phyloP scores from a whole-genome alignment of 495 filamentous ascomycete species.

The Baudoinia panamericana region DNA sequence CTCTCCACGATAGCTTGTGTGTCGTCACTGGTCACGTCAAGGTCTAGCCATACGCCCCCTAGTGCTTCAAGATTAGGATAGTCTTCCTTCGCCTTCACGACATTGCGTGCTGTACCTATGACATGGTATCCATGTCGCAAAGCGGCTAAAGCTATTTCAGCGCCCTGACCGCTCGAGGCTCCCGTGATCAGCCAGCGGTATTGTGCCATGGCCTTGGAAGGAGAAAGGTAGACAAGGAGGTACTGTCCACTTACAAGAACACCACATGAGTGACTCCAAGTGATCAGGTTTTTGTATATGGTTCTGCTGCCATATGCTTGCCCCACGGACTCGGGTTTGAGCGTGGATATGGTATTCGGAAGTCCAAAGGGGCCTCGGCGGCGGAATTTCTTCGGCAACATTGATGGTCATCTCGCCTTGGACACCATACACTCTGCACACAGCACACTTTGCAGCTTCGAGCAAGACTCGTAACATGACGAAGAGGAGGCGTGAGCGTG shows the following conservation, averaged over 20 bases:
- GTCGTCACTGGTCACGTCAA: conserved; percentile 11
- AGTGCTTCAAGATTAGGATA: conserved; percentile 9
- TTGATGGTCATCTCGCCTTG: neutral
- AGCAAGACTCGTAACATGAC: conserved; percentile 11
- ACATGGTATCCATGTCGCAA: conserved; percentile 8
- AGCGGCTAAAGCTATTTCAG: conserved; percentile 9
- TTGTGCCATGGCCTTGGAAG: neutral
- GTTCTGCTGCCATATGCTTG: too few relatives aligned
- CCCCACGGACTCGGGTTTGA: too few relatives aligned
- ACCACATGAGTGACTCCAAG: too few relatives aligned
- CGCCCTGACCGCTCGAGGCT: conserved; percentile 11
- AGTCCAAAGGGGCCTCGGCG: too few relatives aligned
- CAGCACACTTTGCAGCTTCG: too few relatives aligned
- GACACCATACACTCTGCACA: neutral
- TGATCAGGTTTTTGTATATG: too few relatives aligned
- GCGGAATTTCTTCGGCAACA: neutral
- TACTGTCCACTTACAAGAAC: too few relatives aligned
- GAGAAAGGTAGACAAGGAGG: too few relatives aligned
- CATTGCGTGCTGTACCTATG: conserved; percentile 12
- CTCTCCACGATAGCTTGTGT: conserved; percentile 5
- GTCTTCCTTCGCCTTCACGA: neutral
- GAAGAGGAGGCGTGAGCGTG: conserved; percentile 11
- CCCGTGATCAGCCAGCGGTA: conserved; percentile 14
- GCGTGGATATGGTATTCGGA: too few relatives aligned
- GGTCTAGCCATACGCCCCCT: conserved; percentile 7